A percentile compares a stretch with the other conserved stretches of the same genome.
These are phyloP conservation scores for Tuctoria greenei DNA, from an alignment of 176 grass and related monocot genomes.

Conservation along the genomic window DNA sequence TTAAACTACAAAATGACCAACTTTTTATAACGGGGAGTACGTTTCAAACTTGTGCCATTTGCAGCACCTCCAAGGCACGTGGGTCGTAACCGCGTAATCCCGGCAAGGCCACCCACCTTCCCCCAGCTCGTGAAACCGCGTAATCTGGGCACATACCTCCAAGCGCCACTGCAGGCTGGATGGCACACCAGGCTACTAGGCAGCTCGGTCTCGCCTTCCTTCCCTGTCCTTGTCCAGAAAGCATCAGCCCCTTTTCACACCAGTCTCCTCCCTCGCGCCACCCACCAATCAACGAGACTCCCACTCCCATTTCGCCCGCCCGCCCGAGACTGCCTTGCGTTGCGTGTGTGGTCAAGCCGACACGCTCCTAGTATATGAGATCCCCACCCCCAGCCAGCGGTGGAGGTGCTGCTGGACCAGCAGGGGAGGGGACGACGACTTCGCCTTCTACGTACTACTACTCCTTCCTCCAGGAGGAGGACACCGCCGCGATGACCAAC, in stretches of 20 bases:
- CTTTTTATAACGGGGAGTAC: too few species aligned
- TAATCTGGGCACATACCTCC: constrained; percentile 33
- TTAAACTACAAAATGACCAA: too few species aligned
- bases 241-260: constrained; percentile 52
- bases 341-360: not conserved
- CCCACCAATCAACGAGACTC: too few species aligned
- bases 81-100: too few species aligned
- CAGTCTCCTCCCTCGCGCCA: constrained; percentile 5
- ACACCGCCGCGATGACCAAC: constrained; percentile 56
- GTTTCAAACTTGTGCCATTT: too few species aligned
- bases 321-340: too few species aligned
- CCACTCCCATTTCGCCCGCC: not conserved
- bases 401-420: not conserved
- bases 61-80: too few species aligned
- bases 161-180: not conserved
- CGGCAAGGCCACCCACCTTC: constrained; percentile 6
- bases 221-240: constrained; percentile 54
- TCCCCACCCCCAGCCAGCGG: constrained; percentile 48
- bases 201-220: constrained; percentile 9
- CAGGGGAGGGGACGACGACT: not conserved
- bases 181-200: not conserved
- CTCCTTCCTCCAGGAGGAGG: constrained; percentile 68
- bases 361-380: constrained; percentile 50
- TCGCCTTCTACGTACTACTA: constrained; percentile 80
- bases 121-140: constrained; percentile 39